Percentiles rank a stretch among this genome's conserved stretches.
These are phyloP conservation scores for Neonectria ditissima DNA, from an alignment of 2,329 filamentous ascomycete species.

Conservation along the genomic window DNA sequence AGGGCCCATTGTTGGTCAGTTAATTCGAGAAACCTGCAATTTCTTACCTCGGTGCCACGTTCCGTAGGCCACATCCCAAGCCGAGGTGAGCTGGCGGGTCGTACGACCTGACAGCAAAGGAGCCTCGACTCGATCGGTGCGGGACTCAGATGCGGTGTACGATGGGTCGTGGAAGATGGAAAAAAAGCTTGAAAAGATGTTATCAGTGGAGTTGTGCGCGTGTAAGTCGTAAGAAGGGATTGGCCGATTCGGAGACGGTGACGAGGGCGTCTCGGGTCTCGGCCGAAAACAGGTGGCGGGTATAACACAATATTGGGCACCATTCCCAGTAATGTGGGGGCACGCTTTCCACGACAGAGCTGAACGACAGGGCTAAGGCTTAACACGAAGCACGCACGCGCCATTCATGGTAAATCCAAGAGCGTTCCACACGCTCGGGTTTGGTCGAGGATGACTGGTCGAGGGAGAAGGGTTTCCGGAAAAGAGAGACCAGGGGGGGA, in stretches of 20 bases:
- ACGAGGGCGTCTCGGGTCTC: slow-evolving; percentile 15
- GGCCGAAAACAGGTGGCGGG: slow-evolving; percentile 19
- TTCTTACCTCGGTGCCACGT: slow-evolving; percentile 18
- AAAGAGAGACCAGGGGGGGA: neutral
- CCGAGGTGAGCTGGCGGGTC: slow-evolving; percentile 4
- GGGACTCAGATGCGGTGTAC: neutral
- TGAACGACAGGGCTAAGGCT: slow-evolving; percentile 3
- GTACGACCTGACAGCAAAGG: neutral
- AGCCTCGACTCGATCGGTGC: neutral
- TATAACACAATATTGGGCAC: slow-evolving; percentile 7
- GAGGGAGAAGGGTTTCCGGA: slow-evolving; percentile 13
- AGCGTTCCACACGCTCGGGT: neutral
- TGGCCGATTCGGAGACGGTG: neutral
- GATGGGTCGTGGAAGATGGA: neutral
- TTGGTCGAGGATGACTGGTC: slow-evolving; percentile 4
- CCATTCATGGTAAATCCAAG: neutral
- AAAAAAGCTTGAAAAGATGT: neutral
- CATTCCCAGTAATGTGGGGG: slow-evolving; percentile 19
- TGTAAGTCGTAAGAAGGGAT: slow-evolving; percentile 1
- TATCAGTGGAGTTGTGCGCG: neutral
- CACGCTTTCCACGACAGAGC: slow-evolving; percentile 6
- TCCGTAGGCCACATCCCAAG: neutral
- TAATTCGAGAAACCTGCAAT: slow-evolving; percentile 5
- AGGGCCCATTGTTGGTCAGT: neutral
- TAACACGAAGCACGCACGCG: slow-evolving; percentile 2